Base-by-base conservation (phyloP, 1,284 basidiomycete genomes). In the Trametes pubescens region DNA sequence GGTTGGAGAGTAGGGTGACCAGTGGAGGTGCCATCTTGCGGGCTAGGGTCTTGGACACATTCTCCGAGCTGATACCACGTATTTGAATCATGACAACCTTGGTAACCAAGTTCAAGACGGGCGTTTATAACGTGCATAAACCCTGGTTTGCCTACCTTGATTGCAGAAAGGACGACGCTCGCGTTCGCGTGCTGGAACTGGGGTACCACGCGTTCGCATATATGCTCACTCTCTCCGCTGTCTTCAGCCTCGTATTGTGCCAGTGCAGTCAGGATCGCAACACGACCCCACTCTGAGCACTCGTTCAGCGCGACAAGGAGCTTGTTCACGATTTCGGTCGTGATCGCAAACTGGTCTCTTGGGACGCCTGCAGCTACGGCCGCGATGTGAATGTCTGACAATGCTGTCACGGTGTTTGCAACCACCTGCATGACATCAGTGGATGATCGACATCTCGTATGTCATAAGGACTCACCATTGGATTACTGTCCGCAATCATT, bases 171-270 rank as follows among this genome's bases (percentile, higher is more conserved):
- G 0, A 99, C 96, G 16, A 99, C 97, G 65, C 91, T 91, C 10
- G 94, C 96, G 71, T 99, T 99, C 24, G 90, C 93, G 73, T 99
- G 98, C 78, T 99, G 97, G 79, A 99, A 98, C 74, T 99, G 97
- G 1, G 98, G 97, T 65, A 99, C 93, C 47, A 99, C 96, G 44
- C 98, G 90, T 78, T 99, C 97, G 77, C 97, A 99, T 65, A 99
- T 99, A 77, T 99, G 96, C 76, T 99, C 98, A 73, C 93, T 93
- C 80, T 99, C 98, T 78, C 95, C 93, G 64, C 93, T 92, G 72
- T 98, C 96, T 32, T 84, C 81, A 0, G 95, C 87, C 54, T 83
- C 84, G 78, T 98, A 99, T 55, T 94, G 87, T 10, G 94, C 86
- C 47, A 99, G 81, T 0, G 94, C 94, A 64, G 92, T 92, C 59